Conservation (phyloP, 2,329 filamentous ascomycete genomes). For the Curvularia eragrostidis region DNA sequence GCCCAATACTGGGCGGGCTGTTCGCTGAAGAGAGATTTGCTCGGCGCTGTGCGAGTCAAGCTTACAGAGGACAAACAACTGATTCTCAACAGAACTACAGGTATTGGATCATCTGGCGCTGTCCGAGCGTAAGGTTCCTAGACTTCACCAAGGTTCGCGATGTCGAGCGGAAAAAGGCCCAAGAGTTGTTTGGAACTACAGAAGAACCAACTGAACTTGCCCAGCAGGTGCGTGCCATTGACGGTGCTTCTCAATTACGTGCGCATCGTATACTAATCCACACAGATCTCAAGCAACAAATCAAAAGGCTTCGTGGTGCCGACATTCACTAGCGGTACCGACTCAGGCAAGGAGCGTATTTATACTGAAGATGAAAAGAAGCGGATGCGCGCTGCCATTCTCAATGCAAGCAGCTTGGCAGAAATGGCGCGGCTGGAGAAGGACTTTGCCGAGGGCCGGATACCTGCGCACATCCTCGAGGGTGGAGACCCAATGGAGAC, state of each 20-base stretch:
- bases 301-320: slow-evolving; percentile 73
- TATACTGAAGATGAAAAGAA: slow-evolving; percentile 87
- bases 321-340: slow-evolving; percentile 47
- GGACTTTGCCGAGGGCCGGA: slow-evolving; percentile 84
- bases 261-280: slow-evolving; percentile 35
- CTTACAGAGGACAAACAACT: slow-evolving; percentile 8
- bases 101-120: slow-evolving; percentile 87
- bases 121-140: slow-evolving; percentile 83
- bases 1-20: neutral
- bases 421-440: slow-evolving; percentile 92
- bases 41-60: neutral
- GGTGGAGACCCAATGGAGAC: slow-evolving; percentile 41
- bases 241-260: neutral
- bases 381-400: slow-evolving; percentile 84
- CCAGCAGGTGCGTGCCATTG: slow-evolving; percentile 24
- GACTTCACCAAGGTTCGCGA: slow-evolving; percentile 93
- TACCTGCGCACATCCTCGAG: slow-evolving; percentile 62
- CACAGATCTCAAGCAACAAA: slow-evolving; percentile 79
- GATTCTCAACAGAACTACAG: slow-evolving; percentile 75
- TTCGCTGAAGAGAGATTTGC: neutral
- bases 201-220: slow-evolving; percentile 82
- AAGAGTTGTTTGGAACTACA: slow-evolving; percentile 80
- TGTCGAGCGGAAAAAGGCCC: slow-evolving; percentile 76
- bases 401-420: slow-evolving; percentile 84
- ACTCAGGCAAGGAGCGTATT: slow-evolving; percentile 66